These are phyloP conservation scores for Irpex sp. DNA, from an alignment of 1,284 basidiomycete species.

Conservation along the genomic window DNA sequence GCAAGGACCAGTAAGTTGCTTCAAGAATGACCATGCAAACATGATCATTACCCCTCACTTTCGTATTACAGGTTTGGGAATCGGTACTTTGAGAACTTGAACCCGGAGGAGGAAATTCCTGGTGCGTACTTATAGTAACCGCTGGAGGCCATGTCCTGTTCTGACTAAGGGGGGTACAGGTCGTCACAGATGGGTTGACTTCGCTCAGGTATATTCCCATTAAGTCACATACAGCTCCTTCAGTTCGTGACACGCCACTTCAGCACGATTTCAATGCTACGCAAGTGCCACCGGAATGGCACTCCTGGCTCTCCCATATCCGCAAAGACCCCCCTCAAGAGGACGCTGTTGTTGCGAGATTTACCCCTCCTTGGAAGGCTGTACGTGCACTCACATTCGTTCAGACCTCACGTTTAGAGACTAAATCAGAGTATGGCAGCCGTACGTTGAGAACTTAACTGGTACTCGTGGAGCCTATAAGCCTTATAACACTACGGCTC, in stretches of 20 bases:
- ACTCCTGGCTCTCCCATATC: constrained; percentile 91
- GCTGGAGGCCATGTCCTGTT: background rate
- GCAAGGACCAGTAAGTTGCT: constrained; percentile 73
- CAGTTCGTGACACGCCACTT: background rate
- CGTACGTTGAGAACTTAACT: constrained; percentile 82
- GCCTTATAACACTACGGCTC: constrained; percentile 79
- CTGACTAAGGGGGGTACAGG: constrained; percentile 37
- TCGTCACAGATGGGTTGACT: constrained; percentile 93
- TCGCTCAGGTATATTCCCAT: constrained; percentile 56
- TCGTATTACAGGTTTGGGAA: constrained; percentile 69
- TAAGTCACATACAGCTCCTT: background rate
- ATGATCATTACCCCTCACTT: background rate
- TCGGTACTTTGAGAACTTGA: constrained; percentile 86
- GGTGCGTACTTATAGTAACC: constrained; percentile 40
- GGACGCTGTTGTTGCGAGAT: constrained; percentile 65
- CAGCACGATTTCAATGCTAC: constrained; percentile 85
- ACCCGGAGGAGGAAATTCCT: constrained; percentile 79
- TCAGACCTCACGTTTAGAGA: background rate
- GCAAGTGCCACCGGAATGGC: constrained; percentile 92
- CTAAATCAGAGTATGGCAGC: constrained; percentile 35
- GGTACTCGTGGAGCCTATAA: constrained; percentile 87
- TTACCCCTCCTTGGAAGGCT: constrained; percentile 75
- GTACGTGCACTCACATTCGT: constrained; percentile 42
- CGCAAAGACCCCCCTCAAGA: constrained; percentile 73
- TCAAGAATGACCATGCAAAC: background rate